A percentile compares a stretch with the other conserved stretches of the same genome.
These are phyloP conservation scores for Podospora pseudocomata DNA, from an alignment of 495 filamentous ascomycete species.

Conservation along the genomic window DNA sequence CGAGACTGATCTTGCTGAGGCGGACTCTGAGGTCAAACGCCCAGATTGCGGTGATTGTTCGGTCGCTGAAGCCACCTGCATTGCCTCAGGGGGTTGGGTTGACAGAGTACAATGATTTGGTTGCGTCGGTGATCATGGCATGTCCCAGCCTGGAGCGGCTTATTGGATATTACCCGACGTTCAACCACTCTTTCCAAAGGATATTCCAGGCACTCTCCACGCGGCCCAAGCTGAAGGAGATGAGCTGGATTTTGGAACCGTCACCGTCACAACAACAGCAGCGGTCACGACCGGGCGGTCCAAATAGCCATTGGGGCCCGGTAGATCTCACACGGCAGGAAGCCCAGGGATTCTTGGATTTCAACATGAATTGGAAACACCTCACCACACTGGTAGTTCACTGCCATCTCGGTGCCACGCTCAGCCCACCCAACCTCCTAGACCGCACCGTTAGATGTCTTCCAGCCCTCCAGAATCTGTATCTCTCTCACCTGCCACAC, in stretches of 20 bases:
- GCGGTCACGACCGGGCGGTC: conserved; percentile 6
- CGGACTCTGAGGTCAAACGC: conserved; percentile 70
- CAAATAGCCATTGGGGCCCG: conserved; percentile 30
- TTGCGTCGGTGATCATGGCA: conserved; percentile 77
- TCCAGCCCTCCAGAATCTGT: conserved; percentile 67
- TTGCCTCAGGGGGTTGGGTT: conserved; percentile 50
- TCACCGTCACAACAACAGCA: conserved; percentile 36
- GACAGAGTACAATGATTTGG: conserved; percentile 63
- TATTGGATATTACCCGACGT: conserved; percentile 64
- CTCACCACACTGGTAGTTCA: conserved; percentile 75
- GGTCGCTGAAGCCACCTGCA: conserved; percentile 69
- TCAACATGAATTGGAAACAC: conserved; percentile 66
- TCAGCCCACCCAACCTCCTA: conserved; percentile 66
- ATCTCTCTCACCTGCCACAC: conserved; percentile 68
- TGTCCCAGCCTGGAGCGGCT: conserved; percentile 81
- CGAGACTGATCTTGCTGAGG: conserved; percentile 68
- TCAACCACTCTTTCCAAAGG: conserved; percentile 69
- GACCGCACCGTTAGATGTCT: conserved; percentile 60
- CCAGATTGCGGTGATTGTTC: conserved; percentile 67
- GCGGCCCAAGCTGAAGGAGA: conserved; percentile 67
- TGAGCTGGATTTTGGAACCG: conserved; percentile 67
- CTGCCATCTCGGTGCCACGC: conserved; percentile 56
- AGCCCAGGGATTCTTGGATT: conserved; percentile 64
- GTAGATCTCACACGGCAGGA: conserved; percentile 58
- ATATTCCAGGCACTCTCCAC: conserved; percentile 77